Base-by-base conservation (phyloP, 2,329 filamentous ascomycete genomes). In the Cryphonectria carpinicola region DNA sequence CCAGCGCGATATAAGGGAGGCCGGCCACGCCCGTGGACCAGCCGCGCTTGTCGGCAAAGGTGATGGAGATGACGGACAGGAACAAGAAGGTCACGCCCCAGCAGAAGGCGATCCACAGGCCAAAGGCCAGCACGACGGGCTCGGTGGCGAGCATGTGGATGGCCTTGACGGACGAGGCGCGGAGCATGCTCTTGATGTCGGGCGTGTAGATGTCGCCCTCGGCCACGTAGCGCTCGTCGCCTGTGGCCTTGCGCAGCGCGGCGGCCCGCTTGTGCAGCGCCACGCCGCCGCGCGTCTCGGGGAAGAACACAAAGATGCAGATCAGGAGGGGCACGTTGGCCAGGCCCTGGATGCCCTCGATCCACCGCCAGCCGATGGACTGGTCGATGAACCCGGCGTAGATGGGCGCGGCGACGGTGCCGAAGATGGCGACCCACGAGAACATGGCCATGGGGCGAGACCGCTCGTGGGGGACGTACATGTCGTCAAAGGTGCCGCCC, bases 61-160 rank as follows among this genome's bases (percentile, higher is more conserved):
- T 85, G 76, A 85, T 85, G 19, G 82, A 81, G 72, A 85, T 84
- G 71, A 83, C 83, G 35, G 81, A 85, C 8, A 87, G 78, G 82
- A 87, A 87, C 66, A 87, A 81, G 81, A 87, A 87, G 60, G 84
- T 81, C 28, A 87, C 81, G 74, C 84, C 85, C 85, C 85, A 87
- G 74, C 69, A 71, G 54, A 73, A 71, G 37, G 69, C 71, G 32
- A 73, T 71, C 69, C 69, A 73, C 39, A 71, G 64, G 28, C 69
- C 69, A 41, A 73, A 73, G 17, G 67, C 46, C 58, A 71, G 66
- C n/a, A 73, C 71, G 58, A 71, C 69, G n/a, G 69, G 71, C 71
- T 73, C 71, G 43, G 69, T 71, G 49, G 63, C 46, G 3, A 73
- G 65, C 69, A 73, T 71, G 58, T 73, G 67, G 66, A 73, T 69